Base-by-base conservation (phyloP, 2,329 filamentous ascomycete species). In the Ceratocystis huliohia region DNA sequence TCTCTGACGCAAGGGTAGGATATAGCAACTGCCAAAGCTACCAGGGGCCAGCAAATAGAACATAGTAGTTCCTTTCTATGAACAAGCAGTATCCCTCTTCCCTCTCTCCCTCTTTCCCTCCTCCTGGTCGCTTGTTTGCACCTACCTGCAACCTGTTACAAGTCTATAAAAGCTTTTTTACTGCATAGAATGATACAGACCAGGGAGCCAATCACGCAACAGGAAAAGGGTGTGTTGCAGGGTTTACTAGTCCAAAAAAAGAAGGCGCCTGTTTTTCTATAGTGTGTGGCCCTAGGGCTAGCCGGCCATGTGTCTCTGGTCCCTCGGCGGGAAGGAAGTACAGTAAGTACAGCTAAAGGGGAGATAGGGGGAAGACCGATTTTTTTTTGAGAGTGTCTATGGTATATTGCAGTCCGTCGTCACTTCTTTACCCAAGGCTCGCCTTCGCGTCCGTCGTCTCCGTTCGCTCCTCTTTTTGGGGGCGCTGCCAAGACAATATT, bases 1-100 rank as follows among this genome's bases (percentile, higher is more conserved):
- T n/a, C 53, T 59, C 37, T 30, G 53, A 59, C n/a, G 3, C 53
- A 25, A 59, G 53, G 53, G 37, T 59, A 59, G 53, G 53, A 59
- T 59, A 8, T 59, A 17, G 53, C 28, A 59, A 59, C 53, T 59
- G 28, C 53, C 53, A 59, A 13, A 30, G 28, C 15, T 59, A 59
- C 53, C 22, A 59, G 53, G 53, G 28, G 25, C 17, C 28, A n/a
- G 53, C n/a, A 59, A 53, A 53, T 53, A 53, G 20, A 53, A 53
- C 3, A 7, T 59, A 1, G 53, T 59, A 59, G 53, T 25, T 53
- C 1, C 48, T 15, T 53, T 53, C 3, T 30, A 7, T 15, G 5
- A n/a, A 37, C 53, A 59, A 8, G 28, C 53, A 59, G n/a, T 22
- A 59, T 30, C 28, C 53, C 53, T 53, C 20, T 5, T 25, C 10